Conservation (phyloP, 2,329 filamentous ascomycete genomes). For the Aspergillus fumigatiaffinis region DNA sequence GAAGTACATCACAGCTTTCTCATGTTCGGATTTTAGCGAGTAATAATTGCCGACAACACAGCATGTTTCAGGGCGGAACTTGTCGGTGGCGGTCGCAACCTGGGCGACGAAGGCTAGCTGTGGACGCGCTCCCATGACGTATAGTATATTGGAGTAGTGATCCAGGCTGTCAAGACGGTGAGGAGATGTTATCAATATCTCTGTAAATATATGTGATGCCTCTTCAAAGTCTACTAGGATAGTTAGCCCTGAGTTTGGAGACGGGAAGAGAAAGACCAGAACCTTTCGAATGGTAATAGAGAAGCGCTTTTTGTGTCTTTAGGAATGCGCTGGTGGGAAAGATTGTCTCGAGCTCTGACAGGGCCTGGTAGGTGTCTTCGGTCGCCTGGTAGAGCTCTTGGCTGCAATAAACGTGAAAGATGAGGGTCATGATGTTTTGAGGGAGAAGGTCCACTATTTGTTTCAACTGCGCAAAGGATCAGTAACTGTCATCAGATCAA, state of each 20-base stretch:
- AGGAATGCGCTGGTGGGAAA: slow-evolving; percentile 89
- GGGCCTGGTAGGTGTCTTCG: slow-evolving; percentile 66
- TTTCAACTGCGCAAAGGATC: slow-evolving; percentile 55
- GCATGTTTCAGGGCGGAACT: slow-evolving; percentile 94
- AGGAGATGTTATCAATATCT: slow-evolving; percentile 63
- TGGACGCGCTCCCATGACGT: slow-evolving; percentile 81
- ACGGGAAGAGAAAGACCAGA: no score
- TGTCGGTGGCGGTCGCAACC: slow-evolving; percentile 84
- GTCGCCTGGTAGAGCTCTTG: slow-evolving; percentile 89
- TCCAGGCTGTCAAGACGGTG: slow-evolving; percentile 83
- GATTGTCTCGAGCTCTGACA: slow-evolving; percentile 74
- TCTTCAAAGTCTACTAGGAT: slow-evolving; percentile 54
- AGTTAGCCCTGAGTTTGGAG: slow-evolving; percentile 16
- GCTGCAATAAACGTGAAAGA: slow-evolving; percentile 88
- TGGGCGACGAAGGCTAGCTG: slow-evolving; percentile 92
- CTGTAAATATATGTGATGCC: slow-evolving; percentile 60
- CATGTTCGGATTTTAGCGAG: slow-evolving; percentile 86
- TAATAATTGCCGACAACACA: slow-evolving; percentile 98
- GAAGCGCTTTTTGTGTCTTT: slow-evolving; percentile 79
- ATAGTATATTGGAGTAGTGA: slow-evolving; percentile 95
- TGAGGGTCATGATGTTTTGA: slow-evolving; percentile 85
- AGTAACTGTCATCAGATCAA: slow-evolving; percentile 9
- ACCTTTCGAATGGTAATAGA: slow-evolving; percentile 83
- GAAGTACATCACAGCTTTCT: slow-evolving; percentile 98
- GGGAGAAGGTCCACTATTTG: slow-evolving; percentile 69